Evolutionary conservation across 1,139 yeast genomes (phyloP).

Genomic region (Blastobotrys aristatus): DNA sequence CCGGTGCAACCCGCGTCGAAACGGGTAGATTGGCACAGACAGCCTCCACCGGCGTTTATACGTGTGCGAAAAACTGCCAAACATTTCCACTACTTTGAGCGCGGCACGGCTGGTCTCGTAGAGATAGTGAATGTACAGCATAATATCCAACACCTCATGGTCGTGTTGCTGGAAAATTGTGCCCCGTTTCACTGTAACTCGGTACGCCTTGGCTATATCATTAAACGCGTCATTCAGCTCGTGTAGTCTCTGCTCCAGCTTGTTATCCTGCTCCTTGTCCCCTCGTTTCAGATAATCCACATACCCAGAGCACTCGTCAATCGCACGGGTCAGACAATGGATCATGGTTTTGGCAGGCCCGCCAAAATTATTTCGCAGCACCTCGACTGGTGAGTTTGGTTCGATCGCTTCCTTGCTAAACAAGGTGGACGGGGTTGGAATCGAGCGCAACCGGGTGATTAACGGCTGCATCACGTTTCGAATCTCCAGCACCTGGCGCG

Average conservation of each 20-base stretch:
- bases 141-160: slow-evolving; percentile 20
- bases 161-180: slow-evolving; percentile 7
- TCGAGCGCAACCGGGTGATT: slow-evolving; percentile 39
- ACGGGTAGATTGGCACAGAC: slow-evolving; percentile 39
- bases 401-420: slow-evolving; percentile 12
- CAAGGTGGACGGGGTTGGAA: slow-evolving; percentile 35
- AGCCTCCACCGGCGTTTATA: slow-evolving; percentile 32
- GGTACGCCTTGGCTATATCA: slow-evolving; percentile 15
- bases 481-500: slow-evolving; percentile 33
- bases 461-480: slow-evolving; percentile 41
- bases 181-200: slow-evolving; percentile 8
- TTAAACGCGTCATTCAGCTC: slow-evolving; percentile 12
- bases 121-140: slow-evolving; percentile 23
- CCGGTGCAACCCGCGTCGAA: slow-evolving; percentile 39
- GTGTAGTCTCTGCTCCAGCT: not conserved
- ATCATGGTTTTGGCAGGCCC: slow-evolving; percentile 2
- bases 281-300: slow-evolving; percentile 15
- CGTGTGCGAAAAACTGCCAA: not conserved
- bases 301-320: slow-evolving; percentile 6
- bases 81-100: slow-evolving; percentile 4
- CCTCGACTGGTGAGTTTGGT: not conserved
- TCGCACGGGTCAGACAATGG: slow-evolving; percentile 1
- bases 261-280: not conserved
- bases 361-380: slow-evolving; percentile 1
- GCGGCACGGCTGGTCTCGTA: slow-evolving; percentile 21